Evolutionary conservation across 768 basidiomycete genomes (phyloP).

Genomic region (Boletellus ananiceps): DNA sequence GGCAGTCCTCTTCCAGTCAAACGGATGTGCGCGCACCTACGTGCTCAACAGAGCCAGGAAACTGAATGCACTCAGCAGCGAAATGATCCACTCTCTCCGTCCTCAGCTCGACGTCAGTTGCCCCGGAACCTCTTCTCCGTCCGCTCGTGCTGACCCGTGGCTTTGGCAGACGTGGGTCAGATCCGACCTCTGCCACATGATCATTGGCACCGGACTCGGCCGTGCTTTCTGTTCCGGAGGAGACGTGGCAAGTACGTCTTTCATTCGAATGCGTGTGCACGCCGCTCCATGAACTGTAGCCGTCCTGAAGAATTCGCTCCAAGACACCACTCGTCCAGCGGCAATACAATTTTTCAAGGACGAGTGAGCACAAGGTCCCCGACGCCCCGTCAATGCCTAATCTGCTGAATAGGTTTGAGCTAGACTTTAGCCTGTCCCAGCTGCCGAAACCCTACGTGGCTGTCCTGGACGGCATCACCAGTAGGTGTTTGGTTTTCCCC

Average conservation of each 20-base stretch:
- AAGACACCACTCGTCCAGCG: slow-evolving; percentile 47
- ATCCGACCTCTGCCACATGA: slow-evolving; percentile 64
- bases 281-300: slow-evolving; percentile 34
- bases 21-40: slow-evolving; percentile 59
- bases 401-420: slow-evolving; percentile 57
- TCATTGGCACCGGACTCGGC: slow-evolving; percentile 68
- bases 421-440: slow-evolving; percentile 67
- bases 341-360: slow-evolving; percentile 88
- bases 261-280: slow-evolving; percentile 3
- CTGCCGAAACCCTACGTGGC: slow-evolving; percentile 86
- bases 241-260: slow-evolving; percentile 76
- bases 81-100: slow-evolving; percentile 69
- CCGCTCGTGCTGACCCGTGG: neutral
- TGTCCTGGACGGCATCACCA: slow-evolving; percentile 86
- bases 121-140: neutral
- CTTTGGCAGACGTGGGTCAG: slow-evolving; percentile 63
- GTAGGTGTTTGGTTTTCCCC: slow-evolving; percentile 43
- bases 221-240: slow-evolving; percentile 93
- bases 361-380: slow-evolving; percentile 55
- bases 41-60: slow-evolving; percentile 76
- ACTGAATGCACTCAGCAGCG: slow-evolving; percentile 75
- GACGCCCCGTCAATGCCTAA: slow-evolving; percentile 6
- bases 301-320: slow-evolving; percentile 49
- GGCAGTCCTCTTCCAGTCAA: slow-evolving; percentile 68
- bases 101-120: slow-evolving; percentile 69